Conservation (phyloP, 805 yeast genomes). For the Cyberlindnera sargentensis region DNA sequence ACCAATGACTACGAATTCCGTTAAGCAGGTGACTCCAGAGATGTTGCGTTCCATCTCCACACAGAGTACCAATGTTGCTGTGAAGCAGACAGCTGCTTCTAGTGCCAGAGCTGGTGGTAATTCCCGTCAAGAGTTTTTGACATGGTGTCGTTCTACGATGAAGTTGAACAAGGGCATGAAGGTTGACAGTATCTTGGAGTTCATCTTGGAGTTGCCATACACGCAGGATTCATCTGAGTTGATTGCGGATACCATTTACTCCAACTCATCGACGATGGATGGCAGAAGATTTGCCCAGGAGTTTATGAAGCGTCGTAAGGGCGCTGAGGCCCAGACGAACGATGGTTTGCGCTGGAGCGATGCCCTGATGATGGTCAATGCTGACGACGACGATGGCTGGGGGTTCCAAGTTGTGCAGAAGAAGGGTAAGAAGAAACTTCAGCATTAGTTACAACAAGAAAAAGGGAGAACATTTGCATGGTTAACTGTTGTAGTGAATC, state of each 20-base stretch:
- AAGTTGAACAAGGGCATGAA: conserved; percentile 69
- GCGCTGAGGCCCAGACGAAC: conserved; percentile 50
- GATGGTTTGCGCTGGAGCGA: conserved; percentile 66
- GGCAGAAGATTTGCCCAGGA: conserved; percentile 93
- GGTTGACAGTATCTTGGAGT: conserved; percentile 68
- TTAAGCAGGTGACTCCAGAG: conserved; percentile 25
- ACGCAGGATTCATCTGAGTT: conserved; percentile 71
- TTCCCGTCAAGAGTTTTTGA: conserved; percentile 51
- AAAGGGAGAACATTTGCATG: no score
- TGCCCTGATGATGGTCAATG: conserved; percentile 43
- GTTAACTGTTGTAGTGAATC: no score
- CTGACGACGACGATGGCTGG: conserved; percentile 44
- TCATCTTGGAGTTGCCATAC: conserved; percentile 75
- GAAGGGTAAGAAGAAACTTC: conserved; percentile 36
- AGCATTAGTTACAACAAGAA: background rate
- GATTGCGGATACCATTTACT: conserved; percentile 86
- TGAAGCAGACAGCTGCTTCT: no score
- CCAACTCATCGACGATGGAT: conserved; percentile 84
- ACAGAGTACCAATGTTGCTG: conserved; percentile 2
- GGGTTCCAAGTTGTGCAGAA: conserved; percentile 61
- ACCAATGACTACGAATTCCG: conserved; percentile 10
- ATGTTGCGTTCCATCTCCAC: conserved; percentile 33
- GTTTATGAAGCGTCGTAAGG: conserved; percentile 69
- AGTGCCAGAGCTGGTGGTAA: no score
- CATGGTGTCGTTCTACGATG: conserved; percentile 68